Evolutionary conservation across 306 rosid genomes (phyloP).

Genomic region (Rosa multiflora): DNA sequence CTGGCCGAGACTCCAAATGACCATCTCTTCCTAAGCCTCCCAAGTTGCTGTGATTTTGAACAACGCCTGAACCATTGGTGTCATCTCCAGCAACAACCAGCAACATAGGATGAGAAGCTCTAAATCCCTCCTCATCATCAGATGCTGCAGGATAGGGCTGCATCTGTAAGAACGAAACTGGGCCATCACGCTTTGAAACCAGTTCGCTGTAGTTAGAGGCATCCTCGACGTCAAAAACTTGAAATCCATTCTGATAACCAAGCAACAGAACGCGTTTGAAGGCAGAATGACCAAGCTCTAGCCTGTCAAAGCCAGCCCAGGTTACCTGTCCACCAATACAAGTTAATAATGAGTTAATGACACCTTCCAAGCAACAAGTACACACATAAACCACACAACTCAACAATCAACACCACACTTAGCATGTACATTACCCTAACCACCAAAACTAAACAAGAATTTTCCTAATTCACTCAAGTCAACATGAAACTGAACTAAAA

Average conservation of each 20-base stretch:
- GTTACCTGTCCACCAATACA: constrained; percentile 56
- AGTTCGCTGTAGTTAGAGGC: constrained; percentile 71
- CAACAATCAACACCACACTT: not conserved
- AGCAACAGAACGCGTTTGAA: constrained; percentile 62
- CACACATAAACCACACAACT: not conserved
- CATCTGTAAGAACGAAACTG: constrained; percentile 83
- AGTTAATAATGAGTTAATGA: not conserved
- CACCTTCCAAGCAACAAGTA: not conserved
- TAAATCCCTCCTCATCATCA: constrained; percentile 56
- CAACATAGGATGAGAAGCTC: constrained; percentile 63
- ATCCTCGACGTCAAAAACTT: constrained; percentile 82
- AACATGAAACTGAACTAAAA: not conserved
- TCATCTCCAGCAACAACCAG: constrained; percentile 81
- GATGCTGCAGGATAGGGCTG: constrained; percentile 63
- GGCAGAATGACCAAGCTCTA: constrained; percentile 58
- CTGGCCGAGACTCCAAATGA: constrained; percentile 42
- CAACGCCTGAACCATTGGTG: constrained; percentile 17
- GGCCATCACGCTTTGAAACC: constrained; percentile 80
- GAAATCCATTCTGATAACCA: constrained; percentile 89
- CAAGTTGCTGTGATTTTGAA: constrained; percentile 35
- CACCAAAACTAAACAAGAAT: not conserved
- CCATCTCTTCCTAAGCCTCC: constrained; percentile 50
- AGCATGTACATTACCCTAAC: not conserved
- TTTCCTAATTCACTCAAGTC: not conserved
- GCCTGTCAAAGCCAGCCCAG: constrained; percentile 88